Conservation (phyloP, 805 yeast genomes). For the Lipomyces orientalis region DNA sequence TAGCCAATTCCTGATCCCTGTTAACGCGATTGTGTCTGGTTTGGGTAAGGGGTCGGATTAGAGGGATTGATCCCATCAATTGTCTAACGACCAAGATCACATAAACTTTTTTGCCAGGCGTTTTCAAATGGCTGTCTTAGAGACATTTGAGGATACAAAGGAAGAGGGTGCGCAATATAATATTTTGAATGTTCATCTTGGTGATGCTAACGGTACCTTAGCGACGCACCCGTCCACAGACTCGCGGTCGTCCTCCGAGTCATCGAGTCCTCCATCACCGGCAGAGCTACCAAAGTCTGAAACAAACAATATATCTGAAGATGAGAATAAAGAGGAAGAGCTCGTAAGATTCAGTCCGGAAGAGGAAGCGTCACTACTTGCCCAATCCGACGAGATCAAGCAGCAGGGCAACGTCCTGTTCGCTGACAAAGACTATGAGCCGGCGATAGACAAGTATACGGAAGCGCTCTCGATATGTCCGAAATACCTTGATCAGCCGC, state of each 20-base stretch:
- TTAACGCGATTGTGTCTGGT: neutral
- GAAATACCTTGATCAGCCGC: slow-evolving; percentile 18
- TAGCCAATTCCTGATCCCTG: too few relatives aligned
- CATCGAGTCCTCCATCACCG: neutral
- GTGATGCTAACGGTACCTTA: neutral
- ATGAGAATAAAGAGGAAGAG: neutral
- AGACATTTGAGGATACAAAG: neutral
- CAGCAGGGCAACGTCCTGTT: slow-evolving; percentile 44
- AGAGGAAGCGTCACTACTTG: slow-evolving; percentile 36
- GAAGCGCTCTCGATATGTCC: slow-evolving; percentile 30
- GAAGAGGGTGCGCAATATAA: neutral
- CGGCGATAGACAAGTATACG: slow-evolving; percentile 26
- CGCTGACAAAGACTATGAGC: slow-evolving; percentile 22
- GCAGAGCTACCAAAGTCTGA: neutral
- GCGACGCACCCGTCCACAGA: too few relatives aligned
- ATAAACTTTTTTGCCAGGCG: neutral
- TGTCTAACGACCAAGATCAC: too few relatives aligned
- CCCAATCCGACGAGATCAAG: slow-evolving; percentile 50
- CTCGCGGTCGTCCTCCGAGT: neutral
- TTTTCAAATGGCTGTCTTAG: neutral
- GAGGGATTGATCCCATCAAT: too few relatives aligned
- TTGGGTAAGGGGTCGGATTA: neutral
- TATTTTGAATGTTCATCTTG: neutral
- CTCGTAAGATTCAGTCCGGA: slow-evolving; percentile 31
- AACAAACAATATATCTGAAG: neutral